A percentile compares a stretch with the other conserved stretches of the same genome.
These are phyloP conservation scores for Lachancea kluyveri DNA, from an alignment of 805 yeast species.

Conservation along the genomic window DNA sequence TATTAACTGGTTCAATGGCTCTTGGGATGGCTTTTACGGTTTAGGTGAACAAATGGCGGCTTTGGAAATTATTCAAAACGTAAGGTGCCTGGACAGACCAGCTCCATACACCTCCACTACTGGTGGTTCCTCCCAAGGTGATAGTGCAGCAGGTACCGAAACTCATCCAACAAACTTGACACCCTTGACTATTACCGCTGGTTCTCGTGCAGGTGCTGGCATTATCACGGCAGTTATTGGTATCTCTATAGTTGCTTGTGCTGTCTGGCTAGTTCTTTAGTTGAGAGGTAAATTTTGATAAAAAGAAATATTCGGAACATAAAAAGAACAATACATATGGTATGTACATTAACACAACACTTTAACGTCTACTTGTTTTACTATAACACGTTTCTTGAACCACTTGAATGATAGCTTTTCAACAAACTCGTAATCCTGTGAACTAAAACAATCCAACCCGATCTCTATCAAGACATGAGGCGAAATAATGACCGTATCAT, in stretches of 20 bases:
- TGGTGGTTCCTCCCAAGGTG: constrained; percentile 70
- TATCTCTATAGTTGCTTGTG: constrained; percentile 36
- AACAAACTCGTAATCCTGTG: constrained; percentile 24
- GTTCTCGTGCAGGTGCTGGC: constrained; percentile 64
- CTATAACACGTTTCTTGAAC: constrained; percentile 14
- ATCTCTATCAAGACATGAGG: constrained; percentile 18
- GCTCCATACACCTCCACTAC: constrained; percentile 55
- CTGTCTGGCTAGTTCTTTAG: constrained; percentile 42
- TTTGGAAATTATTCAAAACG: constrained; percentile 51
- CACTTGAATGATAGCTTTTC: constrained; percentile 16
- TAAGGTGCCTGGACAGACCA: constrained; percentile 32
- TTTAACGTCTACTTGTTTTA: constrained; percentile 6
- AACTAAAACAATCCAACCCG: constrained; percentile 30
- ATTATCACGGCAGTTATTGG: constrained; percentile 56
- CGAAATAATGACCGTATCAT: constrained; percentile 12
- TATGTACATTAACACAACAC: constrained; percentile 3
- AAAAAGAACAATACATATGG: background rate
- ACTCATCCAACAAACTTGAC: constrained; percentile 31
- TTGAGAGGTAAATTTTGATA: too few species aligned
- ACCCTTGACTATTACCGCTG: constrained; percentile 38
- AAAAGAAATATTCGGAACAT: background rate
- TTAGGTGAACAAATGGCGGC: constrained; percentile 91
- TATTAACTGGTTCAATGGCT: constrained; percentile 58
- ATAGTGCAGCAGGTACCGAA: constrained; percentile 61
- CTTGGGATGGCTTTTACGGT: constrained; percentile 73